A percentile compares a stretch with the other conserved stretches of the same genome.
phyloP scores from a whole-genome alignment of 176 grass and related monocot species.

The Saccharum officinarum region DNA sequence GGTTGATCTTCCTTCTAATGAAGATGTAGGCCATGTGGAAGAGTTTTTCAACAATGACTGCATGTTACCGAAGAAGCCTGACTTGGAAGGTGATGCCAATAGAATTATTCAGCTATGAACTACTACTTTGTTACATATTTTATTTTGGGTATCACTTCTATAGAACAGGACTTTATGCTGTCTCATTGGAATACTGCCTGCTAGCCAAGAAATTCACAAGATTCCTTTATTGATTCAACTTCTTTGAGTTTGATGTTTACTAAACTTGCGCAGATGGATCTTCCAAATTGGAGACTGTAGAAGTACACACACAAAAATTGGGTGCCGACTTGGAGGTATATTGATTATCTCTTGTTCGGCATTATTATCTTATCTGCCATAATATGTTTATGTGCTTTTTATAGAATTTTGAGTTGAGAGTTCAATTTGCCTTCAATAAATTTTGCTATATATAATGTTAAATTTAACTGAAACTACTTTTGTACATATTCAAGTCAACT shows the following conservation, averaged over 20 bases:
- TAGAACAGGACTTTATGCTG: conserved; percentile 16
- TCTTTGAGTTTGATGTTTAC: background rate
- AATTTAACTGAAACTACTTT: conserved; percentile 26
- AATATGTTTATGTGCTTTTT: conserved; percentile 10
- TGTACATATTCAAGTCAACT: conserved; percentile 21
- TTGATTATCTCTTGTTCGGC: conserved; percentile 38
- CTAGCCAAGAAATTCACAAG: conserved; percentile 15
- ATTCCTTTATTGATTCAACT: conserved; percentile 29
- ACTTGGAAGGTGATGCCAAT: conserved; percentile 58
- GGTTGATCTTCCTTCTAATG: conserved; percentile 51
- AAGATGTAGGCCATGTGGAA: conserved; percentile 52
- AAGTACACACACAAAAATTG: conserved; percentile 40
- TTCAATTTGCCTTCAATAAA: background rate
- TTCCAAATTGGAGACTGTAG: conserved; percentile 49
- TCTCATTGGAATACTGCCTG: background rate
- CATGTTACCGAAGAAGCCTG: conserved; percentile 46
- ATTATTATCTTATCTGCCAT: conserved; percentile 32
- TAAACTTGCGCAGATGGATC: conserved; percentile 40
- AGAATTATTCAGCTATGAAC: conserved; percentile 19
- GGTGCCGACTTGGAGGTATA: conserved; percentile 60
- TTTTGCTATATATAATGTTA: background rate
- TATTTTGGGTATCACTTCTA: conserved; percentile 27
- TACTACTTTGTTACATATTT: conserved; percentile 20
- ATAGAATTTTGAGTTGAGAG: conserved; percentile 10
- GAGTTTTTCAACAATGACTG: conserved; percentile 53